Conservation (phyloP, 148 eudicot genomes). For the Vaccinium macrocarpon region DNA sequence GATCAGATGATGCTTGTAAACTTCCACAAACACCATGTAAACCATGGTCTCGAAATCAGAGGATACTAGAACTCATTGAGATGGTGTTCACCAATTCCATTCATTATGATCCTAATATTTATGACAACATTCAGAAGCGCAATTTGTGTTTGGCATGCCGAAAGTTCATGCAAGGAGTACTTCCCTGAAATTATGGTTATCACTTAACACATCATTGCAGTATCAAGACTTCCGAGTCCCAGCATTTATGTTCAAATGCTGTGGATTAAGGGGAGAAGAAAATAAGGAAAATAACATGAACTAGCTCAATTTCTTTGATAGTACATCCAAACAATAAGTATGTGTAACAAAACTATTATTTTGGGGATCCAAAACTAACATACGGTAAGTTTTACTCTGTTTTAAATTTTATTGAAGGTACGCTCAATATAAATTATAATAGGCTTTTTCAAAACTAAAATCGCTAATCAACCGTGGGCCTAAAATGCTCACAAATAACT, state of each 20-base stretch:
- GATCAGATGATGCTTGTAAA: background rate
- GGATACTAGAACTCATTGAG: background rate
- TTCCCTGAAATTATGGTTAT: background rate
- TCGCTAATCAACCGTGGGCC: no score
- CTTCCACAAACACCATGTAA: background rate
- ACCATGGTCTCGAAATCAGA: background rate
- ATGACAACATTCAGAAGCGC: background rate
- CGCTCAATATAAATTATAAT: no score
- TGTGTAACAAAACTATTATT: background rate
- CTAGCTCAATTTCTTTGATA: background rate
- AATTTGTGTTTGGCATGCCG: background rate
- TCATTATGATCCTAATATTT: no score
- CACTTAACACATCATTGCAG: background rate
- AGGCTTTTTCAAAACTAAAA: no score
- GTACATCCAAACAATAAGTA: background rate
- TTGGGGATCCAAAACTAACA: background rate
- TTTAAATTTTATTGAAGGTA: background rate
- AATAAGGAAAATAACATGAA: background rate
- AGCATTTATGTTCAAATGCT: background rate
- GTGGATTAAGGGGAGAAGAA: background rate
- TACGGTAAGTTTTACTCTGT: background rate
- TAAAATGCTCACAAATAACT: no score
- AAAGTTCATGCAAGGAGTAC: background rate
- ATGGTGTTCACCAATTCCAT: background rate
- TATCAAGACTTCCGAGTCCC: background rate